These are phyloP conservation scores for Luffa aegyptiaca DNA, from an alignment of 306 rosid species.

Conservation along the genomic window DNA sequence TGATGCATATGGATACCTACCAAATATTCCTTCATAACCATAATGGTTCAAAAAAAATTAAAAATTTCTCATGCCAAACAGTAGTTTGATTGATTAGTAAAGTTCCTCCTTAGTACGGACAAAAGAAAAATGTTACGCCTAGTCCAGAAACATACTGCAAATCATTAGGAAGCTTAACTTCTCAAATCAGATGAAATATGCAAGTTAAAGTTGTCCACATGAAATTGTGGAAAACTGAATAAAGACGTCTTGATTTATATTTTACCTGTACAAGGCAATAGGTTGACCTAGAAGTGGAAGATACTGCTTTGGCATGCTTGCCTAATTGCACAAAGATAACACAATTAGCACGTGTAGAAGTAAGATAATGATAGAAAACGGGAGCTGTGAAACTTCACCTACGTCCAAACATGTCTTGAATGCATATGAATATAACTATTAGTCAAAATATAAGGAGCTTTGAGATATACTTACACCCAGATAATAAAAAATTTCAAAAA, in stretches of 20 bases:
- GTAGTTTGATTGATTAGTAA: neutral
- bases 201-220: neutral
- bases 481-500: neutral
- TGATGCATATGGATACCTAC: neutral
- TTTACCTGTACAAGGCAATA: conserved; percentile 73
- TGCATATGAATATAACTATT: neutral
- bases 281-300: conserved; percentile 93
- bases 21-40: neutral
- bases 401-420: neutral
- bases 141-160: neutral
- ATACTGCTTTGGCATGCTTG: conserved; percentile 92
- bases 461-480: neutral
- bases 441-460: neutral
- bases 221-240: neutral
- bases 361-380: conserved; percentile 1
- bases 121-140: neutral
- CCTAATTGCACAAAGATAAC: conserved; percentile 35
- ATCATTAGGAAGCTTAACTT: neutral
- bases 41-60: neutral
- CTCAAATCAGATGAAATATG: neutral
- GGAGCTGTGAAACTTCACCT: neutral
- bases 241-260: neutral
- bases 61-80: neutral
- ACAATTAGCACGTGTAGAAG: conserved; percentile 8
- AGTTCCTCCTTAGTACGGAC: neutral